Base-by-base conservation (phyloP, 1,284 basidiomycete species). In the Boletus sp. region DNA sequence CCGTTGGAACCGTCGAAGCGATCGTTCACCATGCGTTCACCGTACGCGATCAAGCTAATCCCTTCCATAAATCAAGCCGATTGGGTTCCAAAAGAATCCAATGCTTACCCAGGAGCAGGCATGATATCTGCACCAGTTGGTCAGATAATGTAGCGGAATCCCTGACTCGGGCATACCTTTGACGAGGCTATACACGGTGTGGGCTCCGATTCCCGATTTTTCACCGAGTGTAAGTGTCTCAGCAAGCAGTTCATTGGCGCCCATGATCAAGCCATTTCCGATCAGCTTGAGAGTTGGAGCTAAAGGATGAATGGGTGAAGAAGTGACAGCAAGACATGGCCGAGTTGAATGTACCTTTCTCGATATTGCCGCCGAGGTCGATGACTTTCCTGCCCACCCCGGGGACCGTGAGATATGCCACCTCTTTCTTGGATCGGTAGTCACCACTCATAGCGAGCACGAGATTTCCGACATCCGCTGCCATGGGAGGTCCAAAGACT, bases 191-290 rank as follows among this genome's bases (percentile, higher is more conserved):
- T 78, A 71, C 12, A 84, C 72, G 14, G 78, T 72, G 9, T 78
- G 74, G 2, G 82, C 72, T 4, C 82, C 84, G 17, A 94, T 85
- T 14, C 91, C 91, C 0, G 88, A 77, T 66, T 92, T 92, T 61
- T 92, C 88, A 2, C 84, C 85, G 14, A 94, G 76, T 4, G 92
- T 94, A 63, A 88, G 83, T 30, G 78, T 75, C 69, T 94, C 91
- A 1, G 84, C 80, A 17, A 94, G 73, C 29, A 94, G 72, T 64
- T 94, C 91, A 46, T 93, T 74, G 38, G 77, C 72, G 9, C 83
- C 82, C 36, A 88, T 66, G 46, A 88, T 80, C 67, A 88, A 69
- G 0, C 82, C 80, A 56, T 88, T 88, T 10, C 84, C 85, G 39
- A 91, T 82, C 47, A 90, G 74, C 69, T 94, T 94, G 71, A 92